phyloP scores from a whole-genome alignment of 208 protist genomes.

The Trichomonas gallinae region DNA sequence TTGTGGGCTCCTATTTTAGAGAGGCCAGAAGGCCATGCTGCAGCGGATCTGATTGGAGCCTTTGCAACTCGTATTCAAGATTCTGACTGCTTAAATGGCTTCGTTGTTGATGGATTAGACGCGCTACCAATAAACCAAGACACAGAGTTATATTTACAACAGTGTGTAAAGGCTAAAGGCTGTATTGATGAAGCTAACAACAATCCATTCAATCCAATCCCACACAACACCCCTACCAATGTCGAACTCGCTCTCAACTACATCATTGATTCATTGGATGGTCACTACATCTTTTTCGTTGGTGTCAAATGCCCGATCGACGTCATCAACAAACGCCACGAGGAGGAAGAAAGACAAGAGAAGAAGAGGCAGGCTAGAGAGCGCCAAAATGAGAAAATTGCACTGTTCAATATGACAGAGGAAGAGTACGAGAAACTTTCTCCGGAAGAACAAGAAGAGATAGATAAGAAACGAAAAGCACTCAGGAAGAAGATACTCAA shows the following conservation, averaged over 20 bases:
- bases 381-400: neutral
- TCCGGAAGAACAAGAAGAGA: neutral
- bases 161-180: neutral
- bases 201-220: neutral
- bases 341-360: neutral
- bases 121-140: neutral
- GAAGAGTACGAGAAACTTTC: neutral
- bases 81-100: neutral
- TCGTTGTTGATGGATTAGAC: neutral
- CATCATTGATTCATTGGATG: neutral
- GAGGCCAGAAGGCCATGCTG: neutral
- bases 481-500: neutral
- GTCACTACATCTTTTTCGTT: neutral
- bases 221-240: neutral
- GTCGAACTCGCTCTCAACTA: neutral
- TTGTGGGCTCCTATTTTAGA: neutral
- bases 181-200: neutral
- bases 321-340: neutral
- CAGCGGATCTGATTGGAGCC: neutral
- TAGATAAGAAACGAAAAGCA: neutral
- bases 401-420: neutral
- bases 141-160: neutral
- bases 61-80: neutral
- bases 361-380: neutral
- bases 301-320: neutral